Evolutionary conservation across 768 basidiomycete species (phyloP), one percentile per base, ranked within the genome.

Genomic region (Suillus brevipes): DNA sequence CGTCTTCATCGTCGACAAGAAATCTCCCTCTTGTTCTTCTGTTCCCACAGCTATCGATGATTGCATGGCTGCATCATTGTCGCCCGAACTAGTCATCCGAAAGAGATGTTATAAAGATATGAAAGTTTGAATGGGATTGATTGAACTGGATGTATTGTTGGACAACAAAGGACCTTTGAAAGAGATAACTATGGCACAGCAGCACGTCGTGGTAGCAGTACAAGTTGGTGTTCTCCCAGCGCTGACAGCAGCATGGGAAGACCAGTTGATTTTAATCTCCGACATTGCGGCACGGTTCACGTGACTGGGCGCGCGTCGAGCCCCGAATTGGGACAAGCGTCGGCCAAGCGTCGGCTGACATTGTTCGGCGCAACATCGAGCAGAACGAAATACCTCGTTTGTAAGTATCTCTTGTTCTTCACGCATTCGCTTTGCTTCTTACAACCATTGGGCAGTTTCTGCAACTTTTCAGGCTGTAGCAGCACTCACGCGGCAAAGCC

Each of bases 141-240:
- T 40, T 40, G 62, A 36, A 9, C 37, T 55, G 55, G 20, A 28
- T 31, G 20, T 28, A 60, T 37, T 58, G 38, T 37, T 58, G 38
- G 23, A 42, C 18, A 59, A 59, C 58, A 59, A 40, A 42, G 40
- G 40, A 31, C 25, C 58, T 42, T 59, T 42, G 40, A 59, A 42
- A 59, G 25, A 37, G 28, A 59, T 10, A 58, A 8, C 38, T 58
- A 58, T 58, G 23, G 25, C 57, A 58, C 57, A 58, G 28, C 7
- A 59, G 69, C 61, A 66, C 57, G 74, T 73, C 65, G 75, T 72
- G 74, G 75, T 75, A 68, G 65, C 52, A 66, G 57, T 62, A 60
- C 69, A 70, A 69, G 73, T 67, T 63, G 40, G 65, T 60, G 47
- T 49, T 57, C 63, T 55, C 64, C 31, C 65, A 67, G 66, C 61